Evolutionary conservation across 208 protist genomes (phyloP).

Genomic region (Trypanosoma congolense): DNA sequence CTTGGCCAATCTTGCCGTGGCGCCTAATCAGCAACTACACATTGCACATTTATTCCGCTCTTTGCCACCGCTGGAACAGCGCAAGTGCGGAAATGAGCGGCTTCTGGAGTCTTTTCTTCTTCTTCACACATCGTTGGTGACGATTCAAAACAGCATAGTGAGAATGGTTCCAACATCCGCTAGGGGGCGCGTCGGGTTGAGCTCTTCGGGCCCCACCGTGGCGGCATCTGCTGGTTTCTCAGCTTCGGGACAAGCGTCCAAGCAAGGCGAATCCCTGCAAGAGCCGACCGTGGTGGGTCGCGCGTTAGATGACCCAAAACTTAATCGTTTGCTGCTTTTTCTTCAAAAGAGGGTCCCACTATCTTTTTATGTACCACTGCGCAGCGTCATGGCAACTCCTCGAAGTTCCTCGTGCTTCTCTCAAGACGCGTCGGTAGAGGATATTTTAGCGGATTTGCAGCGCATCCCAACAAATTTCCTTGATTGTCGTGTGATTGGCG

Average conservation of each 20-base stretch:
- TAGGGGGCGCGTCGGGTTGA: constrained; percentile 1
- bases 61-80: constrained; percentile 17
- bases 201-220: not conserved
- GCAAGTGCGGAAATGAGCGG: constrained; percentile 15
- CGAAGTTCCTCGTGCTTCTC: constrained; percentile 16
- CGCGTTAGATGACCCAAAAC: constrained; percentile 12
- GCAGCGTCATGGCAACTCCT: constrained; percentile 1
- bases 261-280: not conserved
- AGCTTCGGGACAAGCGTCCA: not conserved
- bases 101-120: constrained; percentile 19
- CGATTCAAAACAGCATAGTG: constrained; percentile 16
- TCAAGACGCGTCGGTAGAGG: constrained; percentile 1
- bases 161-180: constrained; percentile 10
- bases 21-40: constrained; percentile 24
- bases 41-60: constrained; percentile 14
- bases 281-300: constrained; percentile 1
- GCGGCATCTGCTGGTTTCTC: not conserved
- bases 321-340: constrained; percentile 16
- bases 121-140: constrained; percentile 13
- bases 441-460: constrained; percentile 20
- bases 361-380: constrained; percentile 24
- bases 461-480: constrained; percentile 15
- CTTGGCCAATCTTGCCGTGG: constrained; percentile 32
- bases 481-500: constrained; percentile 29
- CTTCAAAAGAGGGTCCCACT: constrained; percentile 19